phyloP scores from a whole-genome alignment of 2,329 filamentous ascomycete genomes.

The Phialocephala sp. region DNA sequence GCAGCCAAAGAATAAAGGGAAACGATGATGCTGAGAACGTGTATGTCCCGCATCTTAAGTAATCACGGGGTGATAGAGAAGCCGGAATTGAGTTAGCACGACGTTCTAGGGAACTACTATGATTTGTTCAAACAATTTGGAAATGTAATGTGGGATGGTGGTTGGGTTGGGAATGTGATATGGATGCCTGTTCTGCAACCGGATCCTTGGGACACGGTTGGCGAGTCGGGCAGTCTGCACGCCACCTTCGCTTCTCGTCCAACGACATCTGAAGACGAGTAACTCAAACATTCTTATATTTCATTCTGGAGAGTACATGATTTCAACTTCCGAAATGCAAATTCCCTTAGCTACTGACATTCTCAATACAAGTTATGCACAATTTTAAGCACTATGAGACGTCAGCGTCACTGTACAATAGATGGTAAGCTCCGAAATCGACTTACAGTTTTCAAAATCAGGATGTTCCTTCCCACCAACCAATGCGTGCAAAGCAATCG shows the following conservation, averaged over 20 bases:
- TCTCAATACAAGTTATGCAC: slow-evolving; percentile 29
- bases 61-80: neutral
- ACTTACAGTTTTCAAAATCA: slow-evolving; percentile 30
- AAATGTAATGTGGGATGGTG: neutral
- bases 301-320: no score
- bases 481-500: slow-evolving; percentile 31
- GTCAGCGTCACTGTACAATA: slow-evolving; percentile 13
- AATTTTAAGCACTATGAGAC: slow-evolving; percentile 26
- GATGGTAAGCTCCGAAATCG: no score
- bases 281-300: no score
- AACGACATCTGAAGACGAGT: no score
- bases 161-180: no score
- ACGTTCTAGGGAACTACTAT: neutral
- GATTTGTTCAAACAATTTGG: neutral
- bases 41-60: neutral
- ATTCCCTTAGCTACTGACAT: neutral
- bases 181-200: no score
- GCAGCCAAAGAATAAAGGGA: neutral
- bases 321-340: neutral
- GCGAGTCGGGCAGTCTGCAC: no score
- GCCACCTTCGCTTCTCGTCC: no score
- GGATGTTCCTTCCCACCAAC: slow-evolving; percentile 31
- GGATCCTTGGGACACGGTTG: no score
- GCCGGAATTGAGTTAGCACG: neutral
- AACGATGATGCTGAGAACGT: neutral